These are phyloP conservation scores for Raphanus hybrid DNA, from an alignment of 441 rosid species.

Conservation along the genomic window DNA sequence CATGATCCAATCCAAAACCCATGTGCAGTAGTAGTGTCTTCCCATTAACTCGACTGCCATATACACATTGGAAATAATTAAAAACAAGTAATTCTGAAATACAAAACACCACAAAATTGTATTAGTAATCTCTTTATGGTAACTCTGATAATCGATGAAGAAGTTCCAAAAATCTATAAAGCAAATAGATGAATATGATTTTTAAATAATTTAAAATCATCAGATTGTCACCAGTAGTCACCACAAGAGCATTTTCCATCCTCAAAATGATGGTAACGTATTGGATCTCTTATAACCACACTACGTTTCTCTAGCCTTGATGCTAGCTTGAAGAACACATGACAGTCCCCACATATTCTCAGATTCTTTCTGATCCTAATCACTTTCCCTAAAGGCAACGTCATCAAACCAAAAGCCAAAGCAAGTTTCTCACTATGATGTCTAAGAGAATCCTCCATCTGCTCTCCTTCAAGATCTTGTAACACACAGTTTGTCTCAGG, in stretches of 20 bases:
- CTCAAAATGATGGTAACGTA: conserved; percentile 69
- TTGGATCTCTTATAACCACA: conserved; percentile 67
- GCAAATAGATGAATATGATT: conserved; percentile 6
- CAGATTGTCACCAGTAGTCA: conserved; percentile 63
- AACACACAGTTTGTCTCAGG: conserved; percentile 67
- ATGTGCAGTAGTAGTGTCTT: conserved; percentile 43
- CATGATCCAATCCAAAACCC: conserved; percentile 34
- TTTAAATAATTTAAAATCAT: background rate
- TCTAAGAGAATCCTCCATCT: conserved; percentile 64
- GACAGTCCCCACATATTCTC: conserved; percentile 83
- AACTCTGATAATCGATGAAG: background rate
- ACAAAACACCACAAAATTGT: background rate
- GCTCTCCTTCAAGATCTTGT: conserved; percentile 78
- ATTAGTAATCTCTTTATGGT: background rate
- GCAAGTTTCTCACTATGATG: conserved; percentile 82
- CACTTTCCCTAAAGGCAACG: conserved; percentile 48
- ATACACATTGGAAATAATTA: background rate
- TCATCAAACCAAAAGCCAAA: conserved; percentile 62
- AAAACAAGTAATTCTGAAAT: background rate
- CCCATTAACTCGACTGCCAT: conserved; percentile 40
- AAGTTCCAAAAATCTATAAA: background rate
- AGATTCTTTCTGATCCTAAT: conserved; percentile 76
- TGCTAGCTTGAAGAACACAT: conserved; percentile 60
- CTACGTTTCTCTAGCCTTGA: conserved; percentile 55
- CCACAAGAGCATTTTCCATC: conserved; percentile 72